Base-by-base conservation (phyloP, 2,329 filamentous ascomycete genomes). In the Neofusicoccum kwambonambiense region DNA sequence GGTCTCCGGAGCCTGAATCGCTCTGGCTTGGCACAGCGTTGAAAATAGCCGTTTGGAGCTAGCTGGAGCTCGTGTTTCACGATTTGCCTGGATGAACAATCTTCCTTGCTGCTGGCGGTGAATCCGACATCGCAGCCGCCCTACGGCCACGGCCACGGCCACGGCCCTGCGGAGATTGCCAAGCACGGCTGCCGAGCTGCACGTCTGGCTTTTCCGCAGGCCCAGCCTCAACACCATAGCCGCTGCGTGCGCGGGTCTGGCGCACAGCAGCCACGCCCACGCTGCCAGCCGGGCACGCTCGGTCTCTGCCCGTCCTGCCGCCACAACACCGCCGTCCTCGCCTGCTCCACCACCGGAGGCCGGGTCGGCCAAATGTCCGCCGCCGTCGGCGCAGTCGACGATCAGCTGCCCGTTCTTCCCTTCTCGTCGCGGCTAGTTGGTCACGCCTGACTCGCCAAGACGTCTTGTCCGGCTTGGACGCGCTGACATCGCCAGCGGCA, bases 91-190 rank as follows among this genome's bases (percentile, higher is more conserved):
- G 54, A 41, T 58, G 41, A 47, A 58, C 15, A 47, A 45, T 45
- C 17, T 35, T 45, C 54, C 54, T 7, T 17, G 27, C 27, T 45
- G 22, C 54, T 44, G 51, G 51, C n/a, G 39, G 52, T 22, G 39
- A 57, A 44, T 57, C 52, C 39, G 52, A 57, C 39, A 57, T 57
- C 52, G 52, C 52, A 44, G 37, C 37, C 44, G 51, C 51, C 51
- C 50, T 52, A 37, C 17, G 50, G 17, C 37, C 11, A 56, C 19
- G 19, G 19, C 19, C 19, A 22, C 19, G 19, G 19, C 19, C 2
- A 22, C 19, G 19, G 27, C 27, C 27, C 6, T 5, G 27, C 27
- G 27, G 27, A 31, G 6, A 5, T 12, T 31, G 52, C 39, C 52
- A 57, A 57, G 52, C 22, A 44, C n/a, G 9, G 7, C 7, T 35